Percentiles rank a stretch among this genome's conserved stretches.
These are phyloP conservation scores for Brassica balearica DNA, from an alignment of 441 rosid species.

Conservation along the genomic window DNA sequence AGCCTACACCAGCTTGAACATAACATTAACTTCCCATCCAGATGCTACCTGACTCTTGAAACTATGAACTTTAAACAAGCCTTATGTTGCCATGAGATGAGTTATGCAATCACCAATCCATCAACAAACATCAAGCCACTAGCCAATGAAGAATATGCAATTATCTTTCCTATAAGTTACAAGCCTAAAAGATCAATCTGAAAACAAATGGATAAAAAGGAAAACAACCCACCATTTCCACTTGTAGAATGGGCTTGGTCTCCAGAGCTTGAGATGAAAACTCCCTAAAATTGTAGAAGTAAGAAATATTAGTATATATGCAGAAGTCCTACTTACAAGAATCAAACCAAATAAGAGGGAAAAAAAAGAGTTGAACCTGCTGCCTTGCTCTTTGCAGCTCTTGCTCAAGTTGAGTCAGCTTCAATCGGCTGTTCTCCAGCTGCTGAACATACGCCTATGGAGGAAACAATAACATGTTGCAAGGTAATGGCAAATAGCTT, in stretches of 20 bases:
- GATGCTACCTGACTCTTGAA: conserved; percentile 5
- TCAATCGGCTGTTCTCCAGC: conserved; percentile 84
- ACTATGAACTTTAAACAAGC: conserved; percentile 12
- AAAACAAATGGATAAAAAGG: conserved; percentile 23
- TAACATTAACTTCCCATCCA: too few species aligned
- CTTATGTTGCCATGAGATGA: conserved; percentile 21
- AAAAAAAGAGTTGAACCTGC: conserved; percentile 53
- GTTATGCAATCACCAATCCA: conserved; percentile 11
- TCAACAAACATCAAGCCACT: conserved; percentile 15
- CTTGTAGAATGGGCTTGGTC: conserved; percentile 83
- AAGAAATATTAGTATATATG: conserved; percentile 4
- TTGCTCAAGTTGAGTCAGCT: conserved; percentile 84
- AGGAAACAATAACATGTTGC: neutral
- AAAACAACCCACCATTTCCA: conserved; percentile 66
- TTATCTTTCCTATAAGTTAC: neutral
- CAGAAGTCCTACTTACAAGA: neutral
- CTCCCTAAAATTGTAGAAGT: conserved; percentile 53
- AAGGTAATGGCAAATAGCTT: neutral
- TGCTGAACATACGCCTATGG: conserved; percentile 88
- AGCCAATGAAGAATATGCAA: neutral
- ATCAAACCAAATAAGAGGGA: neutral
- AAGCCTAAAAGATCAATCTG: conserved; percentile 19
- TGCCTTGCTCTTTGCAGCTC: conserved; percentile 94
- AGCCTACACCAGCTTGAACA: conserved; percentile 1
- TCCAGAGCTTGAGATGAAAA: conserved; percentile 84